These are phyloP conservation scores for Alternaria atra DNA, from an alignment of 2,329 filamentous ascomycete genomes.

Conservation along the genomic window DNA sequence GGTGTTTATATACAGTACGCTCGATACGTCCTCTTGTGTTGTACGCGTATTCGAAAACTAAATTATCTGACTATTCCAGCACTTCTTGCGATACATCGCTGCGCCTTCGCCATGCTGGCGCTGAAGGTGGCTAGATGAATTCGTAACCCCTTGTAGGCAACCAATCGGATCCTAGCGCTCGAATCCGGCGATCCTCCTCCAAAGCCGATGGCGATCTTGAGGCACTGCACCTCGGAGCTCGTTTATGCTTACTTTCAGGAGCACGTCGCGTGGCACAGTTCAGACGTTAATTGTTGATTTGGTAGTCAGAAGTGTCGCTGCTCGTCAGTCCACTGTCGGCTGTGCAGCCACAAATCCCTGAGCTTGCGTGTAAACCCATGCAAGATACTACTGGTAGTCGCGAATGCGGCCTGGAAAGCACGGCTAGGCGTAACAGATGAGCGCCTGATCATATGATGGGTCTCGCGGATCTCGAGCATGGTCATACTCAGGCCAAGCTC, in stretches of 20 bases:
- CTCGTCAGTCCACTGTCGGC: not conserved
- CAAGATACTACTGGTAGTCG: not conserved
- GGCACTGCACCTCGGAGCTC: not conserved
- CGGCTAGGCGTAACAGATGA: not conserved
- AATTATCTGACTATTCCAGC: not conserved
- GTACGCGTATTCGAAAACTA: constrained; percentile 1
- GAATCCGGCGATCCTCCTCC: not conserved
- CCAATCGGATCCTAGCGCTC: constrained; percentile 8
- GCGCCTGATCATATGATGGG: not conserved
- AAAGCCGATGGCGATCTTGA: constrained; percentile 1
- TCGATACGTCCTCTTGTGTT: not conserved
- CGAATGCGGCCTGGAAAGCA: not conserved
- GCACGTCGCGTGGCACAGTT: not conserved
- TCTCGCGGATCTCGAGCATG: constrained; percentile 13
- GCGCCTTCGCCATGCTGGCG: constrained; percentile 3
- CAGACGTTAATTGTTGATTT: not conserved
- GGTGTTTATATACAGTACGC: not conserved
- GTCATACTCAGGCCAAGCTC: constrained; percentile 18
- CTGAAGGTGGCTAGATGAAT: constrained; percentile 12
- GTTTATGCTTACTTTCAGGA: not conserved
- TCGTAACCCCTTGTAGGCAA: constrained; percentile 4
- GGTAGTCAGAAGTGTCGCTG: not conserved
- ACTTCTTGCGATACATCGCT: not conserved
- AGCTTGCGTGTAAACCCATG: not conserved
- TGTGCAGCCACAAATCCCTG: not conserved